Conservation (phyloP, 257 asterid genomes). For the Cordia subcordata region DNA sequence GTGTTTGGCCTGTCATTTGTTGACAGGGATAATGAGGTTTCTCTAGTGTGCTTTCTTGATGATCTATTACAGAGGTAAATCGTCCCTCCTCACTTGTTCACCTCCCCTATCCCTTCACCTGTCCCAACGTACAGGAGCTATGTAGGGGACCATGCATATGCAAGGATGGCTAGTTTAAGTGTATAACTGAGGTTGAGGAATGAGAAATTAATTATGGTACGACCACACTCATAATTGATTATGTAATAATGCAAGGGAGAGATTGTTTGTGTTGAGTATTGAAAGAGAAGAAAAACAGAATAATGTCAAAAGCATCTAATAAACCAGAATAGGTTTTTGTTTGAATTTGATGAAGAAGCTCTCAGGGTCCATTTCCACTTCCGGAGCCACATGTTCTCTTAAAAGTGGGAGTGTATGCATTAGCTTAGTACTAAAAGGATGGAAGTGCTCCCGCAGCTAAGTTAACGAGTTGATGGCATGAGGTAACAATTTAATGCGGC, state of each 20-base stretch:
- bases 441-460: too few species aligned
- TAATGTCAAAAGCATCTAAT: too few species aligned
- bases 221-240: too few species aligned
- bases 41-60: constrained; percentile 26
- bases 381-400: background rate
- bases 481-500: background rate
- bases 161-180: constrained; percentile 19
- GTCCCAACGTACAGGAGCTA: constrained; percentile 9
- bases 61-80: constrained; percentile 31
- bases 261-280: background rate
- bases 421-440: too few species aligned
- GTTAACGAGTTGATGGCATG: background rate
- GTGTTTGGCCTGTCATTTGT: constrained; percentile 17
- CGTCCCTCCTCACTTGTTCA: constrained; percentile 15
- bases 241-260: too few species aligned
- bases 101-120: constrained; percentile 16
- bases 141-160: constrained; percentile 17
- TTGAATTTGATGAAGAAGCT: background rate
- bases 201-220: too few species aligned
- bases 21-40: constrained; percentile 18
- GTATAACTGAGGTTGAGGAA: background rate
- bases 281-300: background rate
- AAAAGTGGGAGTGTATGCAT: too few species aligned
- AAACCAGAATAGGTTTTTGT: background rate
- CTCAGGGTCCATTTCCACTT: background rate